phyloP scores from a whole-genome alignment of 2,329 filamentous ascomycete genomes.

The Metarhizium anisopliae region DNA sequence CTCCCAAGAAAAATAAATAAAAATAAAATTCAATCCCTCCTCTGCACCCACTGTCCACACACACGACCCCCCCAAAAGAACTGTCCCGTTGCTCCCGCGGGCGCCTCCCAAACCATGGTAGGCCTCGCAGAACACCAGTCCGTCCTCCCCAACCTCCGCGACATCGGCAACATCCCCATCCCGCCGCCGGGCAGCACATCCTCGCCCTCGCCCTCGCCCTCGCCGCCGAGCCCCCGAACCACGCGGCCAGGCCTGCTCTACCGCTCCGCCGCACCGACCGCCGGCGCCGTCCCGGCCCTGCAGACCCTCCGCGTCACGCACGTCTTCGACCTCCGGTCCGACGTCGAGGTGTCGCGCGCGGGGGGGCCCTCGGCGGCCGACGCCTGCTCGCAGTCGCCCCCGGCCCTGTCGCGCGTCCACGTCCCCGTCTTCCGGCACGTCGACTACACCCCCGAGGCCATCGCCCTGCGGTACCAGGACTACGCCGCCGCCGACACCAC shows the following conservation, averaged over 20 bases:
- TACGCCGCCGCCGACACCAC: slow-evolving; percentile 45
- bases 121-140: slow-evolving; percentile 30
- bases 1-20: not conserved
- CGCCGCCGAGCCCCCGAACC: slow-evolving; percentile 38
- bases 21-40: not conserved
- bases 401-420: slow-evolving; percentile 38
- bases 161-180: slow-evolving; percentile 52
- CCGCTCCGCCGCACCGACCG: slow-evolving; percentile 56
- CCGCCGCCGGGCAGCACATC: slow-evolving; percentile 14
- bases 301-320: slow-evolving; percentile 48
- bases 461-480: slow-evolving; percentile 50
- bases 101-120: slow-evolving; percentile 8
- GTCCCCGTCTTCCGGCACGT: slow-evolving; percentile 54
- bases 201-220: slow-evolving; percentile 28
- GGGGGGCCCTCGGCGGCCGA: slow-evolving; percentile 18
- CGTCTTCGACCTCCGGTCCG: slow-evolving; percentile 61
- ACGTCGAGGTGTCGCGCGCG: slow-evolving; percentile 44
- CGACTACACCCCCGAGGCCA: slow-evolving; percentile 53
- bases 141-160: slow-evolving; percentile 58
- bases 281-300: slow-evolving; percentile 42
- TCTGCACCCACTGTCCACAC: slow-evolving; percentile 21
- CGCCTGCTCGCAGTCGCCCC: slow-evolving; percentile 1
- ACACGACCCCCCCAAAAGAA: slow-evolving; percentile 25
- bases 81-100: slow-evolving; percentile 24
- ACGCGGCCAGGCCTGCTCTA: slow-evolving; percentile 51